These are phyloP conservation scores for Phlegmacium glaucopus DNA, from an alignment of 768 basidiomycete species.

Conservation along the genomic window DNA sequence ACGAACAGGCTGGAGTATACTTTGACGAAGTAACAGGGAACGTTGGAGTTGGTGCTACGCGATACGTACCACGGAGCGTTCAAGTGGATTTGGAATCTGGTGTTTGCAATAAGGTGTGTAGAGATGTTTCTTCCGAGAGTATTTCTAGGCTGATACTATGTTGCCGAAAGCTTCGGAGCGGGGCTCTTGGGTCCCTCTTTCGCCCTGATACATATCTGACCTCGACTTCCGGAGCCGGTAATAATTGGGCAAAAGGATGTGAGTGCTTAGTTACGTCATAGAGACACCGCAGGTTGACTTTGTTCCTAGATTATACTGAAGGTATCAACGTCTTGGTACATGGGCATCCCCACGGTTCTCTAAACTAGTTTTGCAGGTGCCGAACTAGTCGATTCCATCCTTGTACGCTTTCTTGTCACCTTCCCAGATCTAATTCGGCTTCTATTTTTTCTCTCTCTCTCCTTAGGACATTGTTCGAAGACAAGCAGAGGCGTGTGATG, in stretches of 20 bases:
- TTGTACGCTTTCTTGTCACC: constrained; percentile 36
- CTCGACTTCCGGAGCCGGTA: constrained; percentile 66
- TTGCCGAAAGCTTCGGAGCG: constrained; percentile 53
- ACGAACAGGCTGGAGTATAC: constrained; percentile 69
- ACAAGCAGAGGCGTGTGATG: constrained; percentile 80
- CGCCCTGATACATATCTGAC: constrained; percentile 84
- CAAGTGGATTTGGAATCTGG: constrained; percentile 90
- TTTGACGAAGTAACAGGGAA: constrained; percentile 57
- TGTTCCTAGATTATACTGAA: constrained; percentile 77
- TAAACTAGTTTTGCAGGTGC: constrained; percentile 54
- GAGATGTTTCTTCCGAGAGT: not conserved
- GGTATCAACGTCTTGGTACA: constrained; percentile 37
- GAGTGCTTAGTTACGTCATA: constrained; percentile 25
- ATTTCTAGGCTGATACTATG: not conserved
- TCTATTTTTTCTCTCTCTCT: not conserved
- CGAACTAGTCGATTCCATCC: constrained; percentile 83
- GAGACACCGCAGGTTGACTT: constrained; percentile 1
- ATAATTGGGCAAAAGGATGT: constrained; percentile 98
- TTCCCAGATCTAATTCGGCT: not conserved
- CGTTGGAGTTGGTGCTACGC: constrained; percentile 44
- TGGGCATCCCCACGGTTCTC: not conserved
- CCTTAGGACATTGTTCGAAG: constrained; percentile 68
- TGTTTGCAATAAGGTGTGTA: constrained; percentile 72
- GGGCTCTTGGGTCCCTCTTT: constrained; percentile 72
- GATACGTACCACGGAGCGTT: constrained; percentile 88